Evolutionary conservation across 768 basidiomycete genomes (phyloP), one percentile per base, ranked within the genome.

Genomic region (Lactarius sp.): DNA sequence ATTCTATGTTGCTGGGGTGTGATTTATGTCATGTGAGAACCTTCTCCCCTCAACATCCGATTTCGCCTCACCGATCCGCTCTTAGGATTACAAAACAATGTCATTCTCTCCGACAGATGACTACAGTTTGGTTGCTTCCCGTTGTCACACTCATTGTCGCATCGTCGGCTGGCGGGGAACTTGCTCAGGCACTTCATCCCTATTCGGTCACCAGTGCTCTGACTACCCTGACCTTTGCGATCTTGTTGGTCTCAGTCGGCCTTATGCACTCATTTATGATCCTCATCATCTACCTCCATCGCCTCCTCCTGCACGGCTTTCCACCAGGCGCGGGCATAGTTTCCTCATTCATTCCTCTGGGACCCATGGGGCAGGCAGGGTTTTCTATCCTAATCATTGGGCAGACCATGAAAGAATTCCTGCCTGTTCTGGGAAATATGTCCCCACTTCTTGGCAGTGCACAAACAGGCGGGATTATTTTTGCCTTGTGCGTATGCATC

Each of bases 71-170:
- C 12, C 34, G 13, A 4, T 33, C 42, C 6, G 22, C n/a, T 27
- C 27, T 34, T 31, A 65, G 61, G 59, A 58, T 57, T 7, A 47
- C 61, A 27, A 41, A 39, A 10, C 86, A 91, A 20, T 75, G 76
- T 6, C 85, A 90, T 69, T 73, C 83, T 0, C 69, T 85, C 6
- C 75, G 80, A 49, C 70, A 75, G 1, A 81, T 90, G 80, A 84
- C 84, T 0, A 74, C 85, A 27, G 72, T 78, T 22, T 92, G 90
- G 89, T 76, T 92, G 8, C 83, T 92, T 36, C 91, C 91, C 0
- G 81, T 90, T 12, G 86, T 92, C 3, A 83, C 90, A 0, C 78
- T 87, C 16, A 81, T 88, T 50, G 90, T 92, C 70, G 83, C 82
- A 1, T 79, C 87, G 0, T 86, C 90, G 1, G 77, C 84, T 0